Base-by-base conservation (phyloP, 2,329 filamentous ascomycete species). In the Fonsecaea multimorphosa region DNA sequence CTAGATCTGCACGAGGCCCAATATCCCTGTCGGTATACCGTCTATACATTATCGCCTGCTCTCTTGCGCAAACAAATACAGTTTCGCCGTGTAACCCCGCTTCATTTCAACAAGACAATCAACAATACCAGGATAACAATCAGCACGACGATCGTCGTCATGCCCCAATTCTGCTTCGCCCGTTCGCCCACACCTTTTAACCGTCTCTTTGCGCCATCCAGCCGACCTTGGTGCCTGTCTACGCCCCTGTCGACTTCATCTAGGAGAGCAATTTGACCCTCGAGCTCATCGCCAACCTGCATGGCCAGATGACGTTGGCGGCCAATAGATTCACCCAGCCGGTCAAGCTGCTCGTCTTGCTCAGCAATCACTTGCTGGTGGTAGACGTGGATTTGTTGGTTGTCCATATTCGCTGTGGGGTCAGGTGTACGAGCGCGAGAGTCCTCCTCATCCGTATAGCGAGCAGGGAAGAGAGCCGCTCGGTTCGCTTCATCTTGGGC, bases 221-320 rank as follows among this genome's bases (percentile, higher is more conserved):
- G 82, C 57, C 91, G 87, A 29, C 82, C 83, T 76, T 90, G 86
- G 79, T 98, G 93, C 64, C 93, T 83, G 76, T 97, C 93, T 7
- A 93, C 91, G 22, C 89, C 85, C 52, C 86, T 85, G 75, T 98
- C 95, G 52, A 96, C 88, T 73, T 97, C 94, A 76, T 97, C 94
- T 32, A 99, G 83, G 83, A 99, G 83, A 72, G 90, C 85, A 40
- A 96, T 91, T 74, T 99, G 95, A 72, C 88, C 90, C 73, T 98
- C 95, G 38, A 99, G 84, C 83, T 99, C 95, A 76, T 97, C 91
- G 32, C 95, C 94, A 74, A 99, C 98, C 81, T 95, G 92, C 81
- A 97, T 96, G 75, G 90, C 93, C 68, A 99, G 83, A 80, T 98
- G 92, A 57, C 96, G 85, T 81, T 98, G 95, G 44, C 95, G 87